phyloP scores from a whole-genome alignment of 2,329 filamentous ascomycete species.

The Penicillium fuscoglaucum region DNA sequence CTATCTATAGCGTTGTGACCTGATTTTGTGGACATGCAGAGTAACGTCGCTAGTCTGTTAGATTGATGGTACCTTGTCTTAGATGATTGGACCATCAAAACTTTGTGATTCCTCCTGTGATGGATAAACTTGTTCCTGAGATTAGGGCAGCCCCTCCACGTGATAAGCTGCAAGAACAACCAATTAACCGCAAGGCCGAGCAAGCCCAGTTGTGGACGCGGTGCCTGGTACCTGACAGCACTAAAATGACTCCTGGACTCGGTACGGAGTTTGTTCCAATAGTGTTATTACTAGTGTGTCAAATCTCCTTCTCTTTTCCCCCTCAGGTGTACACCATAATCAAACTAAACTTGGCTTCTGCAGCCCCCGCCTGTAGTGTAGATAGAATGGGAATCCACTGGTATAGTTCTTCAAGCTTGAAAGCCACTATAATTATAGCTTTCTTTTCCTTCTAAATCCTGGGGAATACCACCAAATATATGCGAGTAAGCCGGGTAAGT shows the following conservation, averaged over 20 bases:
- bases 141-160: conserved; percentile 8
- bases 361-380: background rate
- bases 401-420: background rate
- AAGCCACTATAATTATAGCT: background rate
- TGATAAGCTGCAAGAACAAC: background rate
- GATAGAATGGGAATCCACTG: background rate
- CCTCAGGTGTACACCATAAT: background rate
- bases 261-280: background rate
- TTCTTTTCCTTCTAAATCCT: background rate
- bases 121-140: background rate
- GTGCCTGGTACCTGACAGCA: conserved; percentile 1
- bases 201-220: background rate
- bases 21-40: background rate
- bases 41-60: background rate
- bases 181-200: background rate
- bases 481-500: background rate
- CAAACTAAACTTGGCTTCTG: background rate
- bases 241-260: background rate
- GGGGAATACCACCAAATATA: background rate
- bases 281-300: background rate
- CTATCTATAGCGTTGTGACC: conserved; percentile 1
- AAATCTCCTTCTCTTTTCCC: background rate
- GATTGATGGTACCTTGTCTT: background rate
- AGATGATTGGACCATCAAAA: conserved; percentile 2
- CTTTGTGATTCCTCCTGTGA: background rate